phyloP scores from a whole-genome alignment of 2,329 filamentous ascomycete species.

The Calonectria pauciramosa region DNA sequence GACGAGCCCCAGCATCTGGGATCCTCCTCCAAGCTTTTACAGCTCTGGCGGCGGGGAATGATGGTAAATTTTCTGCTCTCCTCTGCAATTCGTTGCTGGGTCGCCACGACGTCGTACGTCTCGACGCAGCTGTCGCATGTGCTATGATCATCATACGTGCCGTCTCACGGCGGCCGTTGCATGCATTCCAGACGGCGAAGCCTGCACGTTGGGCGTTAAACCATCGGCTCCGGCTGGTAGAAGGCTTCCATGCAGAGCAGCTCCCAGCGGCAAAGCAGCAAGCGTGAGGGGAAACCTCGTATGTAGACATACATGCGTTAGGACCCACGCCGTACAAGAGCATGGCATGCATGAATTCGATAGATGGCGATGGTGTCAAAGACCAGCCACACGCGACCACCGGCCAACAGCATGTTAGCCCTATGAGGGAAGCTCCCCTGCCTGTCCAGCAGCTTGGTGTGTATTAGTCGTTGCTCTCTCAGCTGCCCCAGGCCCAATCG shows the following conservation, averaged over 20 bases:
- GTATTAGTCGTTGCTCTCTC: constrained; percentile 13
- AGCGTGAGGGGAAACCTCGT: background rate
- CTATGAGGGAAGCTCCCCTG: constrained; percentile 1
- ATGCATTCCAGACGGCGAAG: background rate
- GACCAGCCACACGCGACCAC: background rate
- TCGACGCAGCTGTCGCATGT: constrained; percentile 14
- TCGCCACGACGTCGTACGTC: constrained; percentile 11
- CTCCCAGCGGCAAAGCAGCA: constrained; percentile 1
- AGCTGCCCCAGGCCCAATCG: constrained; percentile 12
- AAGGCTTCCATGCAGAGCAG: background rate
- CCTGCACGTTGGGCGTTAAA: background rate
- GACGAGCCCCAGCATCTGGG: constrained; percentile 20
- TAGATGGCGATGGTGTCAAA: constrained; percentile 16
- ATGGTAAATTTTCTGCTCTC: background rate
- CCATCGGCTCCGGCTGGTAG: background rate
- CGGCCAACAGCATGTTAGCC: background rate
- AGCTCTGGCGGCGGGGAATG: constrained; percentile 10
- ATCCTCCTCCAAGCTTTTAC: constrained; percentile 10
- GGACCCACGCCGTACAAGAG: background rate
- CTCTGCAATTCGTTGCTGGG: constrained; percentile 4
- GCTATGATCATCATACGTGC: background rate
- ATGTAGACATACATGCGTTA: background rate
- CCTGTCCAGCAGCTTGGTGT: background rate
- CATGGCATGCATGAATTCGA: constrained; percentile 13
- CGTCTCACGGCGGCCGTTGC: constrained; percentile 4